Evolutionary conservation across 2,329 filamentous ascomycete genomes (phyloP).

Genomic region (Ustilaginoidea virens): DNA sequence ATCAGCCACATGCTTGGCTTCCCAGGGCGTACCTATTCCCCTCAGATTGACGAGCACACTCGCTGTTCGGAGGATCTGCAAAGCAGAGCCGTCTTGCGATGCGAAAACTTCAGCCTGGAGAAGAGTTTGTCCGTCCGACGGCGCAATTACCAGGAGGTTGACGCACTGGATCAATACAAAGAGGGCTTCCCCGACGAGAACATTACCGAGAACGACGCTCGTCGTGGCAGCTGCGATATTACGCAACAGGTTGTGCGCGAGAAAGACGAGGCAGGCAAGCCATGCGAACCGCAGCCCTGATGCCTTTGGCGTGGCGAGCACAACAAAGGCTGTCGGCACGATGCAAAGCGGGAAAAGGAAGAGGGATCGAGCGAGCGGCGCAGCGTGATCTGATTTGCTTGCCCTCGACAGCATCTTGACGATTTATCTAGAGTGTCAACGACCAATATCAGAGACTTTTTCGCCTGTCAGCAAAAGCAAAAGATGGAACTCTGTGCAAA

Average conservation of each 20-base stretch:
- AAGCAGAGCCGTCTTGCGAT: background rate
- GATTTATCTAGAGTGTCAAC: too few species aligned
- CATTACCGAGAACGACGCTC: background rate
- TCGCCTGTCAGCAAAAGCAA: too few species aligned
- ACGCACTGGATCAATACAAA: background rate
- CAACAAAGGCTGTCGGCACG: background rate
- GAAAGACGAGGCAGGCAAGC: background rate
- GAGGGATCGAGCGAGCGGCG: too few species aligned
- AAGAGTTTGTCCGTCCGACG: background rate
- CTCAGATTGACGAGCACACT: slow-evolving; percentile 1
- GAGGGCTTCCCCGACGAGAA: background rate
- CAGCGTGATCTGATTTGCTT: too few species aligned
- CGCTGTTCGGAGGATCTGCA: background rate
- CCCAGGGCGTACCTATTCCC: slow-evolving; percentile 1
- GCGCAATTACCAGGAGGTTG: background rate
- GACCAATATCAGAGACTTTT: too few species aligned
- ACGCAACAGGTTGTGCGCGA: background rate
- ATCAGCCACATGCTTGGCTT: background rate
- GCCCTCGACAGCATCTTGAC: too few species aligned
- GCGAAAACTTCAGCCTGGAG: background rate
- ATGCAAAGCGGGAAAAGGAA: background rate
- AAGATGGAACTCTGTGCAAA: too few species aligned
- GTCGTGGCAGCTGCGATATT: background rate
- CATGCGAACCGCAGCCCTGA: background rate
- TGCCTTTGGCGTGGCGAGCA: background rate